A percentile compares a stretch with the other conserved stretches of the same genome.
phyloP scores from a whole-genome alignment of 1,284 basidiomycete genomes.

The Fistulinella cinereoalba region DNA sequence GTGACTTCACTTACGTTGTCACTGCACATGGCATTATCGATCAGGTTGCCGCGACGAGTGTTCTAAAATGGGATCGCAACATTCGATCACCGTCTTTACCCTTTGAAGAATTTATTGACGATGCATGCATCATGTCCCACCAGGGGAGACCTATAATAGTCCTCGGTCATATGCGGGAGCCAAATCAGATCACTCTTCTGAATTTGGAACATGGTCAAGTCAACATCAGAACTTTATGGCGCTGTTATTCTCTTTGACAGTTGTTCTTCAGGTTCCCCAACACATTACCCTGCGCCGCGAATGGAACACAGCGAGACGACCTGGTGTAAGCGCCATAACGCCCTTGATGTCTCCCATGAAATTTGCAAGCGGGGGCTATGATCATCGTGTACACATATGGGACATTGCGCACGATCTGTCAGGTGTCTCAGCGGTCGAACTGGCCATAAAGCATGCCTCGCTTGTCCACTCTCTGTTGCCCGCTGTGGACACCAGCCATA shows the following conservation, averaged over 20 bases:
- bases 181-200: conserved; percentile 34
- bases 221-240: conserved; percentile 4
- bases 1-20: conserved; percentile 21
- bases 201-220: conserved; percentile 23
- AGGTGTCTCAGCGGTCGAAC: conserved; percentile 27
- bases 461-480: conserved; percentile 44
- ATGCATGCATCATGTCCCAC: conserved; percentile 40
- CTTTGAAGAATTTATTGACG: conserved; percentile 37
- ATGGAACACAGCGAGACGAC: conserved; percentile 32
- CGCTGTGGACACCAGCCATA: conserved; percentile 44
- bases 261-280: conserved; percentile 7
- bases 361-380: conserved; percentile 51
- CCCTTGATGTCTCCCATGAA: conserved; percentile 38
- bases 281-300: conserved; percentile 28
- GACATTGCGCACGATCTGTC: conserved; percentile 35
- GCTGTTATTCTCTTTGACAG: conserved; percentile 8
- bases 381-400: conserved; percentile 50
- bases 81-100: conserved; percentile 20
- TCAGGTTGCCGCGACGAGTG: conserved; percentile 21
- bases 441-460: conserved; percentile 45
- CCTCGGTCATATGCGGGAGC: conserved; percentile 41
- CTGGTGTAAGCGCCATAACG: conserved; percentile 43
- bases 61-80: conserved; percentile 12
- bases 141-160: conserved; percentile 30
- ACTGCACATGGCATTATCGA: conserved; percentile 41